Base-by-base conservation (phyloP, 106 monocot genomes). In the Dendrobium catenatum region DNA sequence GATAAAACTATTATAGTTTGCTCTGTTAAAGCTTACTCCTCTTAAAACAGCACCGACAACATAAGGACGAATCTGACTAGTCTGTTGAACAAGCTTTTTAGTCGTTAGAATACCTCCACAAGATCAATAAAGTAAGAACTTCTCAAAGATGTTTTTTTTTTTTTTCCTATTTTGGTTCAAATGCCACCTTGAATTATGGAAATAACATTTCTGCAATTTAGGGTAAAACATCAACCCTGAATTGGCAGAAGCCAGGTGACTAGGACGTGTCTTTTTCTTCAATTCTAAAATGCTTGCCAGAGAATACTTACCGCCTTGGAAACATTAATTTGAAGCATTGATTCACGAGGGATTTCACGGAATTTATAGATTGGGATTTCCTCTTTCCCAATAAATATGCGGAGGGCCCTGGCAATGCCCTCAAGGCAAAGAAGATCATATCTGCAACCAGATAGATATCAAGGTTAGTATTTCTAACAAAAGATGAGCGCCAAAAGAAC, bases 391-490 rank as follows among this genome's bases (percentile, higher is more conserved):
- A 78, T 84, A 76, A 95, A 98, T 68, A 98, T 85, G 27, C 95
- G 93, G 75, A 98, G 89, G n/a, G 98, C 85, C 67, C 91, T 86
- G 58, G 91, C 91, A 84, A 98, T 85, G 29, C 98, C 98, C 80
- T 95, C 98, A n/a, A 95, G 81, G 74, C 98, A 98, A 27, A 98
- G 88, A 68, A 98, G 79, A 82, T 98, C 98, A 82, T 91, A 95
- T 80, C 98, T 98, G 87, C 77, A 79, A 41, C 55, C 44, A 42
- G 8, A 56, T 72, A 2, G 27, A 73, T 51, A 43, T 20, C 55
- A 44, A 82, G 26, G 5, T 81, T 40, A 42, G 78, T 47, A 31
- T 40, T 31, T 48, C 24, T 24, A 7, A 22, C 1, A 13, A 2
- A 4, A 49, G 19, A 75, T 10, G 24, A 49, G 11, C 47, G 46